Conservation (phyloP, 495 filamentous ascomycete species). For the Durotheca rogersii region DNA sequence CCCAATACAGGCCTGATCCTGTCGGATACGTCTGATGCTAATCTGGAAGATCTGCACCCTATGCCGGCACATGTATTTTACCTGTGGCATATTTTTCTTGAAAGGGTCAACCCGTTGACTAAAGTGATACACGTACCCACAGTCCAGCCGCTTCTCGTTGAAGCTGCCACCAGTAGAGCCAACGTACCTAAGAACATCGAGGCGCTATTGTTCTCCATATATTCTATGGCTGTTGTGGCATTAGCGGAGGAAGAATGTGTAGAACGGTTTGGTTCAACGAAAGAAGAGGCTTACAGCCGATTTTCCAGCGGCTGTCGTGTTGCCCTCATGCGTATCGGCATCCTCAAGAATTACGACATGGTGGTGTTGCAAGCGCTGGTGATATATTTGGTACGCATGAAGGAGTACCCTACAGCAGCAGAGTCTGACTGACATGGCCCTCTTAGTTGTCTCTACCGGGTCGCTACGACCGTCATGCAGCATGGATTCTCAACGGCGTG, state of each 20-base stretch:
- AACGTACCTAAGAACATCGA: slow-evolving; percentile 51
- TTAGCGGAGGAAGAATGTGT: slow-evolving; percentile 53
- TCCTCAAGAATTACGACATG: slow-evolving; percentile 54
- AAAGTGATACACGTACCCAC: slow-evolving; percentile 72
- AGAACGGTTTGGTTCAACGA: slow-evolving; percentile 46
- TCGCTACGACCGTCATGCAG: slow-evolving; percentile 51
- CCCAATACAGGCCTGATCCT: slow-evolving; percentile 43
- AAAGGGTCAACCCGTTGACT: slow-evolving; percentile 66
- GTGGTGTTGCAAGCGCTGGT: slow-evolving; percentile 55
- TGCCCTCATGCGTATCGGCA: slow-evolving; percentile 49
- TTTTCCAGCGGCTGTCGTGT: slow-evolving; percentile 49
- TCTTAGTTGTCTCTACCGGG: slow-evolving; percentile 50
- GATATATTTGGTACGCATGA: slow-evolving; percentile 51
- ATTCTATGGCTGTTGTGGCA: slow-evolving; percentile 48
- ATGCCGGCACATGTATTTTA: slow-evolving; percentile 63
- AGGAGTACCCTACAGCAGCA: background rate
- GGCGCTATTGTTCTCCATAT: slow-evolving; percentile 57
- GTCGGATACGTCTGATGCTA: slow-evolving; percentile 32
- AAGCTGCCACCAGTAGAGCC: slow-evolving; percentile 40
- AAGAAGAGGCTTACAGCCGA: slow-evolving; percentile 40
- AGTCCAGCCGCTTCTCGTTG: slow-evolving; percentile 52
- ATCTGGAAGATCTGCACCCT: slow-evolving; percentile 57
- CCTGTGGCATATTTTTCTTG: slow-evolving; percentile 68
- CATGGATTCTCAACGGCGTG: slow-evolving; percentile 56
- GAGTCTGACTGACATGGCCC: slow-evolving; percentile 1